Percentiles rank a stretch among this genome's conserved stretches.
Evolutionary conservation across 345 rosid species (phyloP).

Genomic region (Microthlaspi erraticum): DNA sequence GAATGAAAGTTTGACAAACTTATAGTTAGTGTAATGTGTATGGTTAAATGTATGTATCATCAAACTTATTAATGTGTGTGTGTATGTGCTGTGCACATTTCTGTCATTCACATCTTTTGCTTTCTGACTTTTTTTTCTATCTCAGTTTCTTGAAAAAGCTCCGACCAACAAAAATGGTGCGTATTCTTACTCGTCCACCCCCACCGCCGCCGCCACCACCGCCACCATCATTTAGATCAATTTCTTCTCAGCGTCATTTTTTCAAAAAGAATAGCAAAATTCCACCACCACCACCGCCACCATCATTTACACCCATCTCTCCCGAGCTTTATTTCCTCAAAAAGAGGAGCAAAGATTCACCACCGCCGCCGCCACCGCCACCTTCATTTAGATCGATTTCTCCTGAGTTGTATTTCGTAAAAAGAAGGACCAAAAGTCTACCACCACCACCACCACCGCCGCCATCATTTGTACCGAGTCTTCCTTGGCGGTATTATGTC

Average conservation of each 20-base stretch:
- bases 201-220: slow-evolving; percentile 27
- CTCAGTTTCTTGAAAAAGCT: slow-evolving; percentile 1
- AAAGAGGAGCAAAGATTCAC: not conserved
- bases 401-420: slow-evolving; percentile 13
- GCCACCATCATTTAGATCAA: slow-evolving; percentile 31
- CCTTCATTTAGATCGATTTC: slow-evolving; percentile 39
- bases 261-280: slow-evolving; percentile 7
- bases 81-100: slow-evolving; percentile 2
- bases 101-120: slow-evolving; percentile 3
- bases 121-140: slow-evolving; percentile 22
- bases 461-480: slow-evolving; percentile 35
- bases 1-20: not conserved
- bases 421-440: slow-evolving; percentile 1
- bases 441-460: slow-evolving; percentile 36
- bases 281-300: slow-evolving; percentile 33
- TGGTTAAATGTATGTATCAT: slow-evolving; percentile 13
- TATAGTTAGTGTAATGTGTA: slow-evolving; percentile 2
- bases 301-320: slow-evolving; percentile 25
- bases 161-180: slow-evolving; percentile 33
- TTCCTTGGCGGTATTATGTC: slow-evolving; percentile 27
- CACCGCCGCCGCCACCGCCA: slow-evolving; percentile 31
- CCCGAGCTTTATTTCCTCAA: slow-evolving; percentile 4
- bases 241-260: slow-evolving; percentile 3
- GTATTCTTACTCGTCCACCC: slow-evolving; percentile 36
- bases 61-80: not conserved